Base-by-base conservation (phyloP, 352 stramenopile genomes). In the Phytophthora macrochlamydospora region DNA sequence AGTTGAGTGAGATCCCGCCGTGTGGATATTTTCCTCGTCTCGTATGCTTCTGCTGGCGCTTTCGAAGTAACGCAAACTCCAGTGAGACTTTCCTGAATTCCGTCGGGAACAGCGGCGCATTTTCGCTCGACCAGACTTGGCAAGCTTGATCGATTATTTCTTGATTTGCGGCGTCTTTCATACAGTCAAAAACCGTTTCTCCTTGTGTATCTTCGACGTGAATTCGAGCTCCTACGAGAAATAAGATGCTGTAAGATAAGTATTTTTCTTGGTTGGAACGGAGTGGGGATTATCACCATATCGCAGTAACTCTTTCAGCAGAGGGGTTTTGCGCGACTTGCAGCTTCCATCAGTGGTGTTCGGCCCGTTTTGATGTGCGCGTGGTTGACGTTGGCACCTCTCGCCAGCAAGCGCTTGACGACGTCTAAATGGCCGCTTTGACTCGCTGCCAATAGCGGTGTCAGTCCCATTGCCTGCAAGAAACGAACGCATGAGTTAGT, bases 321-420 rank as follows among this genome's bases (percentile, higher is more conserved):
- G 68, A 3, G 61, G 40, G 5, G 48, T 44, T 74, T 79, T 1
- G 75, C 62, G 6, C 81, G 76, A 35, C 67, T 62, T n/a, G 67
- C 69, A 33, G 80, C 84, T 45, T 92, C 81, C 84, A 91, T 92
- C 0, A 91, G 64, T 2, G 81, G 62, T 7, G 84, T 90, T 13
- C 84, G 73, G 31, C 77, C 74, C 0, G 84, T 83, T 43, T 79
- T 83, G 49, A 90, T 48, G 18, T 89, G 84, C 0, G 63, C 45
- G 32, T 85, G 79, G 45, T 91, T 82, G 3, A 89, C 75, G 32
- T 78, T 60, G 2, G 84, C 84, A 12, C 73, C 75, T 29, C 60
- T 69, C 3, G 56, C 62, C 13, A 92, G 63, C 40, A 92, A 69
- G 8, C 81, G 58, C n/a, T 63, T 62, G 6, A 89, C 78, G 35